Evolutionary conservation across 306 rosid genomes (phyloP), one percentile per base, ranked within the genome.

Genomic region (Vicia faba): DNA sequence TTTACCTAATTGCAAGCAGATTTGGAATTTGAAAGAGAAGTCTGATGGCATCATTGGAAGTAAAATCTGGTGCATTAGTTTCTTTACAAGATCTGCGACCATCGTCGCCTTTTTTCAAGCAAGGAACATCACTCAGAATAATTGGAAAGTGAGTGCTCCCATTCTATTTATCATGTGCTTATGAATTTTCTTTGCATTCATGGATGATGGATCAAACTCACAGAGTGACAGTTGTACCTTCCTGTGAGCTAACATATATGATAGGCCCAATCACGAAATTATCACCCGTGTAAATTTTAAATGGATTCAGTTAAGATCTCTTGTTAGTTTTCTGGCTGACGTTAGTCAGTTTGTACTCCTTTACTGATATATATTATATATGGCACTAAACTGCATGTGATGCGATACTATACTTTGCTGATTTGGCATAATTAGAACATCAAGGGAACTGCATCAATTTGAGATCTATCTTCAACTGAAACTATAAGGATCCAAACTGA

Each of bases 121-220:
- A 88, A 75, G 95, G 96, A 50, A 82, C 95, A 66, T 88, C 97
- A 0, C 71, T 89, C 51, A 71, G 97, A 84, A 67, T 93, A 66
- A 85, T 77, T 43, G 95, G 86, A 82, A 90, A 79, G 97, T 93
- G 75, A 78, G 73, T 75, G 64, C 23, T 55, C 8, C 36, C 33
- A 15, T 61, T 77, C 64, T 61, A 36, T 19, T 38, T 12, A 11
- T 31, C 4, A 50, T 25, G 53, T 38, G 25, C 48, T 43, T 4
- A 3, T 68, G 38, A 20, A n/a, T 66, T 58, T 56, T 26, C 33
- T 20, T 61, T 8, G 57, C 49, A 50, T 31, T 31, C 71, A 1
- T 35, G 59, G 20, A 31, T 63, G 46, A 36, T 35, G 59, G 20
- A 5, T 76, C 63, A 56, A 56, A 14, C 48, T 15, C 43, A n/a